Evolutionary conservation across 2,329 filamentous ascomycete species (phyloP), one percentile per base, ranked within the genome.

Genomic region (Phyllosticta paracitricarpa): DNA sequence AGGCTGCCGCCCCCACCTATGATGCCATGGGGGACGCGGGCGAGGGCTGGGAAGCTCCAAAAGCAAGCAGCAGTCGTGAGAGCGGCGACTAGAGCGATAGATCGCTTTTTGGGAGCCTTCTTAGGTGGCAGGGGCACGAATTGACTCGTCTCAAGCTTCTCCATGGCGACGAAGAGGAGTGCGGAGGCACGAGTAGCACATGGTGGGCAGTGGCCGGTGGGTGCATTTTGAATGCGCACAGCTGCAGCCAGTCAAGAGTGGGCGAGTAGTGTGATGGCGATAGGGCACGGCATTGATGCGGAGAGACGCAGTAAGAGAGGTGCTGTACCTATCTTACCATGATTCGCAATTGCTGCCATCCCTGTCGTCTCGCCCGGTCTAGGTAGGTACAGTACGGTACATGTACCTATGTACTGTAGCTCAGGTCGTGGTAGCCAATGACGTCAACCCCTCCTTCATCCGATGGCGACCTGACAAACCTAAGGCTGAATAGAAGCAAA

Each of bases 1-100:
- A 51, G 24, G 17, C 22, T 28, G n/a, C 7, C 19, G 53, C 60
- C 60, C 56, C 60, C 60, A 58, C 51, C 54, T 57, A 58, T 55
- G 33, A 40, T 40, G 54, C 54, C 17, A 10, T 57, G 59, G 7
- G 51, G 25, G 24, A 55, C 2, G n/a, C 51, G 60, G 40, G 22
- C 25, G 56, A 61, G 51, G 25, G 51, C 26, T 25, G 60, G 55
- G 14, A 61, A 51, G 25, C 57, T 58, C 56, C 56, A 61, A 30
- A 61, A 58, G 51, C 57, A 52, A 58, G 60, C 60, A 51, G 52
- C 51, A 14, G 56, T 55, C 2, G 54, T 14, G 17, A 61, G 55
- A 26, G 60, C 57, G 8, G 56, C 51, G n/a, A 33, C 51, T 8
- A 58, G 4, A n/a, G 51, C 60, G 19, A 61, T 33, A 30, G 9